Conservation (phyloP, 73 alveolate genomes). For the Durusdinium trenchii region DNA sequence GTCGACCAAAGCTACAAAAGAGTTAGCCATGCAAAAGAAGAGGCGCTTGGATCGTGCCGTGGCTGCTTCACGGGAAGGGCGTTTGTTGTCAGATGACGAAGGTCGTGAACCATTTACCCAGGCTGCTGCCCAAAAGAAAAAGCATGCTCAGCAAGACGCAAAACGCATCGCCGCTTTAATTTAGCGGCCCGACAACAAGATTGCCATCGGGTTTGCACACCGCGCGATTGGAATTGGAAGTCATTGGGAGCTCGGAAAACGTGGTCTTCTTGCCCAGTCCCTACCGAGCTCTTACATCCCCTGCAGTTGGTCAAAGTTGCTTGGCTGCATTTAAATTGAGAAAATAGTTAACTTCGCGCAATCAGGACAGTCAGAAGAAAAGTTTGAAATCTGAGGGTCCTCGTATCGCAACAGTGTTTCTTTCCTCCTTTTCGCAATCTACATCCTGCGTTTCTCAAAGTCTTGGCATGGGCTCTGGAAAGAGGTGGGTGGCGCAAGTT, state of each 20-base stretch:
- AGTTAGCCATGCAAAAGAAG: background rate
- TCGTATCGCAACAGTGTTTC: too few species aligned
- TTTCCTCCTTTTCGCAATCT: background rate
- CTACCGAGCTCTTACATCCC: background rate
- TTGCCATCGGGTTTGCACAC: background rate
- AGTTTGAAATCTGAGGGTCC: too few species aligned
- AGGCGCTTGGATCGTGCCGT: background rate
- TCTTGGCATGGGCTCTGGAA: background rate
- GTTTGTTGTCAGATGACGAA: background rate
- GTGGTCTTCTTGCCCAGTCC: background rate
- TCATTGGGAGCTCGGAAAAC: background rate
- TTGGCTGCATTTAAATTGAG: background rate
- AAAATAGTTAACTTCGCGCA: background rate
- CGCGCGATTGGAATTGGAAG: background rate
- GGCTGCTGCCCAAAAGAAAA: background rate
- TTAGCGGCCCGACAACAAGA: background rate
- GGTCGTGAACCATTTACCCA: background rate
- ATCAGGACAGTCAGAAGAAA: too few species aligned
- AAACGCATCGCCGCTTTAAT: conserved; percentile 1
- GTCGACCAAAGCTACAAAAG: background rate
- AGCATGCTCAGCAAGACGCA: background rate
- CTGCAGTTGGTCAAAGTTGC: background rate
- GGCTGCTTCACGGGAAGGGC: background rate
- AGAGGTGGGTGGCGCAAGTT: background rate
- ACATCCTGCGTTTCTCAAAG: background rate